Base-by-base conservation (phyloP, 2,329 filamentous ascomycete species). In the Hymenoscyphus infarciens region DNA sequence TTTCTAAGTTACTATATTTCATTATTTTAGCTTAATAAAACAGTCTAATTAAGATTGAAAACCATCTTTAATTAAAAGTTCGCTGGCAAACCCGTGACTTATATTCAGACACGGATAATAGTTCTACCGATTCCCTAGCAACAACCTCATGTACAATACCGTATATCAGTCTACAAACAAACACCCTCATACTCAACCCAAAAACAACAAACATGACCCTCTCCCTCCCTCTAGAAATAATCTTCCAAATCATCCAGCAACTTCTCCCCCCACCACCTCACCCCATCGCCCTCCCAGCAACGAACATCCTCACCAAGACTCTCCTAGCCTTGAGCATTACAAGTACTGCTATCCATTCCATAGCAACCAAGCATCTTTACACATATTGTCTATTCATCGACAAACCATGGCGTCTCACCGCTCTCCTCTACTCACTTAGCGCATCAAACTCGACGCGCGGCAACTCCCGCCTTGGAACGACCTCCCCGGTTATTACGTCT, bases 321-420 rank as follows among this genome's bases (percentile, higher is more conserved):
- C 75, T 83, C 5, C 67, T 82, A 16, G 73, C 78, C 19, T 75
- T 82, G 63, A 76, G 77, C 3, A 70, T 75, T 22, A 78, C 81
- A 25, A 38, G 13, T 16, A 33, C 31, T n/a, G 31, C 56, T 19
- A 22, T 57, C 10, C 56, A 39, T 10, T 10, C 33, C 10, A 39
- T 39, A 25, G 56, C 56, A 16, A 38, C 10, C 5, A 13, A 38
- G 10, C 38, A 38, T 19, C 35, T 57, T 2, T 57, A 57, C 35
- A 42, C 8, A 25, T 25, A 39, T 42, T 57, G 56, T 22, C n/a
- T 57, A 5, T 57, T 22, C 15, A 57, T 57, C 35, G 35, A 57
- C 15, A 38, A 25, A n/a, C 22, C 33, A 39, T 27, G 35, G 56
- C 56, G 31, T 7, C 35, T 57, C n/a, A 38, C 13, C 15, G 13